Percentiles rank a stretch among this genome's conserved stretches.
Evolutionary conservation across 2,329 filamentous ascomycete genomes (phyloP).

Genomic region (Tolypocladium tundrense): DNA sequence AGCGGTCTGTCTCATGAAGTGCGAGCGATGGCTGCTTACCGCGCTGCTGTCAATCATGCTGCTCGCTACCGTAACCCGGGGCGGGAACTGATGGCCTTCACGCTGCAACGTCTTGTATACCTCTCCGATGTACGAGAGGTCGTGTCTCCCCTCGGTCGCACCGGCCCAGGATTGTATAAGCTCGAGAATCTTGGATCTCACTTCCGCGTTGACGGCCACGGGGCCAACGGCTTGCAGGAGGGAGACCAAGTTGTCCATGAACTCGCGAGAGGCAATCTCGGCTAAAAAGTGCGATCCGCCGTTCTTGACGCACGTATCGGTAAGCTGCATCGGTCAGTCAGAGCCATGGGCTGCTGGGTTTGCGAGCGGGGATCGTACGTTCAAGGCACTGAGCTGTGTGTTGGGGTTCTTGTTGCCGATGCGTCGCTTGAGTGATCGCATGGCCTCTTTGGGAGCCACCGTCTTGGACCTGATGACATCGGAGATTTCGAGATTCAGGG

Average conservation of each 20-base stretch:
- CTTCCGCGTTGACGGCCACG: constrained; percentile 70
- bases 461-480: constrained; percentile 96
- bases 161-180: constrained; percentile 89
- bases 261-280: constrained; percentile 93
- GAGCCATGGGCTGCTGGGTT: background rate
- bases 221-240: constrained; percentile 71
- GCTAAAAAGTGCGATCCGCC: constrained; percentile 88
- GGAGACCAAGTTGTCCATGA: constrained; percentile 94
- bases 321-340: constrained; percentile 51
- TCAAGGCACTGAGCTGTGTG: constrained; percentile 86
- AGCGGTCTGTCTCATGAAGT: background rate
- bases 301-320: constrained; percentile 98
- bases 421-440: constrained; percentile 88
- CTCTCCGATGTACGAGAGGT: constrained; percentile 77
- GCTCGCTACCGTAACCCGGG: constrained; percentile 75
- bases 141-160: constrained; percentile 75
- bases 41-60: constrained; percentile 97
- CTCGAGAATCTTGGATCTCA: constrained; percentile 84
- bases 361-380: constrained; percentile 42
- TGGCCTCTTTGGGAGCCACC: constrained; percentile 93
- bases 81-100: constrained; percentile 85
- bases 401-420: constrained; percentile 98
- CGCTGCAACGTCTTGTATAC: constrained; percentile 73
- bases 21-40: constrained; percentile 40
- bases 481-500: constrained; percentile 94